Percentiles rank a stretch among this genome's conserved stretches.
These are phyloP conservation scores for Gelatoporia subvermispora DNA, from an alignment of 768 basidiomycete species.

Conservation along the genomic window DNA sequence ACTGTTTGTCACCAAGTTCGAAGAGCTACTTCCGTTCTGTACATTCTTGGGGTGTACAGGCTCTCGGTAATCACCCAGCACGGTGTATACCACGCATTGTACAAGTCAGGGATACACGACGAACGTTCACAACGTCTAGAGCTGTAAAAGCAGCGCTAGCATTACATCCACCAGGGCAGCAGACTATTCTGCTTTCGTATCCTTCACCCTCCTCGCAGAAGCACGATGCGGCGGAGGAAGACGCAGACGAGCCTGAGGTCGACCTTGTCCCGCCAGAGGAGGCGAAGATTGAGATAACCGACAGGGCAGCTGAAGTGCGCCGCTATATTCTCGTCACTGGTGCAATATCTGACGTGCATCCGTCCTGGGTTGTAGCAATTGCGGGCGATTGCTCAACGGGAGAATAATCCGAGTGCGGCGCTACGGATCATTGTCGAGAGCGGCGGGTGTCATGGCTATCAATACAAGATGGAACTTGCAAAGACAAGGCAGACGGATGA, in stretches of 20 bases:
- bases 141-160: conserved; percentile 31
- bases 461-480: conserved; percentile 88
- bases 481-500: conserved; percentile 62
- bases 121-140: conserved; percentile 9
- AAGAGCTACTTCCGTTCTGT: no score
- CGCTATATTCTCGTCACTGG: not conserved
- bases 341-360: not conserved
- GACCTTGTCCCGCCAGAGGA: conserved; percentile 51
- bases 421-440: conserved; percentile 84
- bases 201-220: conserved; percentile 34
- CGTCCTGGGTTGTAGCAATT: conserved; percentile 58
- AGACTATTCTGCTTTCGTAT: conserved; percentile 34
- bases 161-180: conserved; percentile 38
- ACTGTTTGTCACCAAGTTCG: no score
- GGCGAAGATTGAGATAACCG: conserved; percentile 56
- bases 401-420: conserved; percentile 59
- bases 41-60: no score
- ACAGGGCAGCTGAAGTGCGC: conserved; percentile 71
- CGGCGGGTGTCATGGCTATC: conserved; percentile 96
- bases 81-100: no score
- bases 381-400: conserved; percentile 56
- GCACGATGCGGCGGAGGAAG: conserved; percentile 37
- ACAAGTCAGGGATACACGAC: not conserved
- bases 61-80: no score
- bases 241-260: conserved; percentile 59